These are phyloP conservation scores for Cytospora chrysosperma DNA, from an alignment of 2,329 filamentous ascomycete genomes.

Conservation along the genomic window DNA sequence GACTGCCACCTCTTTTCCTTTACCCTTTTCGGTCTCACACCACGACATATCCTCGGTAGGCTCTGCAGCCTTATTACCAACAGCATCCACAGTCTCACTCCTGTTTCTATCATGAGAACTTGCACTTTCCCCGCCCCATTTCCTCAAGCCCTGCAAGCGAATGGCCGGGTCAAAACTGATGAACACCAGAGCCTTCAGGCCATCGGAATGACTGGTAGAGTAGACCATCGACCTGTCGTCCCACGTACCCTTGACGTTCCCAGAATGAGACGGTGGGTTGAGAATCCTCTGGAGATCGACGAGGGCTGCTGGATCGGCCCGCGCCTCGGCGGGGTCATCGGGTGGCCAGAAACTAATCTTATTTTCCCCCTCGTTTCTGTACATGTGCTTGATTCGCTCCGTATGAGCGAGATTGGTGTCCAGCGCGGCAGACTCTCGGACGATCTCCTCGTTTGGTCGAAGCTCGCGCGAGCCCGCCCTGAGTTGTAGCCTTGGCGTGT, in stretches of 20 bases:
- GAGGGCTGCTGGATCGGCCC: conserved; percentile 31
- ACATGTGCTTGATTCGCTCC: conserved; percentile 28
- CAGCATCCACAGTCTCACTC: too few species aligned
- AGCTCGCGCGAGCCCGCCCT: conserved; percentile 42
- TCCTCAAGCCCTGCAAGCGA: conserved; percentile 30
- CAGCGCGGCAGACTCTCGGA: background rate
- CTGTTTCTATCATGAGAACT: background rate
- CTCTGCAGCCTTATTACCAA: background rate
- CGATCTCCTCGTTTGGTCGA: conserved; percentile 31
- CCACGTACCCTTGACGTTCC: conserved; percentile 41
- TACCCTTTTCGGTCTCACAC: background rate
- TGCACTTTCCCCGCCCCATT: conserved; percentile 27
- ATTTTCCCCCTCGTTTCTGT: conserved; percentile 25
- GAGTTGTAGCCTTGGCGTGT: conserved; percentile 48
- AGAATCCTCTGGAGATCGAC: conserved; percentile 38
- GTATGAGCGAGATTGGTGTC: conserved; percentile 15
- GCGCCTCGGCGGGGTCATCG: conserved; percentile 25
- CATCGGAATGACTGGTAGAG: conserved; percentile 31
- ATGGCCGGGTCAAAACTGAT: conserved; percentile 44
- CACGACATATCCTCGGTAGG: background rate
- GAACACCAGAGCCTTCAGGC: conserved; percentile 39
- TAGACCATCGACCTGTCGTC: conserved; percentile 52
- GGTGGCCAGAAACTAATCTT: conserved; percentile 37
- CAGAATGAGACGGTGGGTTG: conserved; percentile 38
- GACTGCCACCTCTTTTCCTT: background rate